Evolutionary conservation across 2,329 filamentous ascomycete species (phyloP), one percentile per base, ranked within the genome.

Genomic region (Nemania bipapillata): DNA sequence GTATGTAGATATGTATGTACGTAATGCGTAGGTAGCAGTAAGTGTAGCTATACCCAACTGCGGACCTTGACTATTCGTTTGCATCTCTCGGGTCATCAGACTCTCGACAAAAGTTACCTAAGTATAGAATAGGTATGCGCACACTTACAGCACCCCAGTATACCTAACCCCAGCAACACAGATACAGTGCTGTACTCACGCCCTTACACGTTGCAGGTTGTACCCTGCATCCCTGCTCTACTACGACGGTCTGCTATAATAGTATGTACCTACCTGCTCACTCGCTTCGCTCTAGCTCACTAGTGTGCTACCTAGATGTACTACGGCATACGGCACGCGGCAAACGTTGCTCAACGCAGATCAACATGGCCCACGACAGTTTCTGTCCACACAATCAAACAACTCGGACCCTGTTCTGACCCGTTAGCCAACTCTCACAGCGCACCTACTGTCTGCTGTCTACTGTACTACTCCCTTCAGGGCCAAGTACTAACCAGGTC

Each of bases 321-420:
- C 26, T 12, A 64, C 65, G 65, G 62, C 65, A 63, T 58, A 69
- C 66, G 66, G 66, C 66, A 69, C 62, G 62, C 66, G 67, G 67
- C 59, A 68, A 63, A 70, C 61, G 58, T 70, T 49, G 61, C 65
- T 70, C 30, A 58, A 66, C 58, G 62, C 58, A 47, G 70, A 72
- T 72, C 70, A 56, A 63, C 68, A 68, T 64, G 62, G 53, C 70
- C 70, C 70, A 72, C 68, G 68, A 66, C 62, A 58, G 37, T 67
- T 52, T 53, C 50, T 54, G 35, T 49, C 58, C 63, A 64, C 63
- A 53, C 65, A 70, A 63, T 67, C 64, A 65, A 49, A 61, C 52
- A 57, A 62, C 61, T 45, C 32, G 32, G 56, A 53, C 65, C 50
- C 62, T 32, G 30, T 47, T 54, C 64, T 40, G 55, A 61, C 61